Base-by-base conservation (phyloP, 2,329 filamentous ascomycete genomes). In the Aspergillus sp. region DNA sequence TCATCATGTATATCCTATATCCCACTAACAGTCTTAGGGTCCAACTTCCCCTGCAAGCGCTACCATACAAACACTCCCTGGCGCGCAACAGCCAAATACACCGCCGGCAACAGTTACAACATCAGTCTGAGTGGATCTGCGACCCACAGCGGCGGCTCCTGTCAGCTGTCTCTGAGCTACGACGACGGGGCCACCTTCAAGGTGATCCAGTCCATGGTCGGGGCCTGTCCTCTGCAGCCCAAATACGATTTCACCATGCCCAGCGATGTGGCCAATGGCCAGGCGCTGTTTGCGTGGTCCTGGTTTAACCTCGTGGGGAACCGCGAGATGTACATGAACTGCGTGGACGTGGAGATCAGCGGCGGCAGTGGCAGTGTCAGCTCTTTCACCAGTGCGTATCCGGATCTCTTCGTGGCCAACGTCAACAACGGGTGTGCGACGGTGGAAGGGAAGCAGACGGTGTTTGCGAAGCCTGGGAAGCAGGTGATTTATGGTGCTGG, bases 301-400 rank as follows among this genome's bases (percentile, higher is more conserved):
- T 88, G 84, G 85, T 85, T 87, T 73, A 89, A 89, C 74, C 72
- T 82, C 54, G 71, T 85, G 38, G 87, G 88, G 20, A 89, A 90
- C 72, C 79, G 87, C 48, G 88, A 91, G 69, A 87, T 87, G 80
- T 92, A 92, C 78, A 89, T 89, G 85, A 88, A 89, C 71, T 92
- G 88, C 67, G 87, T 87, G 5, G 75, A 80, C 36, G 79, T 90
- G 62, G 80, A 79, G 57, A 83, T 90, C 26, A 60, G 66, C 6
- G 65, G 62, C 10, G 51, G 51, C 1, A 49, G 44, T 38, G 51
- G 50, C 14, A 51, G 30, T 17, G 14, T n/a, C 8, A 33, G n/a
- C 4, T 47, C 50, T 1, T 53, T 53, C 20, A 40, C 6, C 17
- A 40, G 22, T 7, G 13, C 13, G 2, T 53, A 53, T 35, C 53